Evolutionary conservation across 2,329 filamentous ascomycete species (phyloP).

Genomic region (Endocalyx cinctus): DNA sequence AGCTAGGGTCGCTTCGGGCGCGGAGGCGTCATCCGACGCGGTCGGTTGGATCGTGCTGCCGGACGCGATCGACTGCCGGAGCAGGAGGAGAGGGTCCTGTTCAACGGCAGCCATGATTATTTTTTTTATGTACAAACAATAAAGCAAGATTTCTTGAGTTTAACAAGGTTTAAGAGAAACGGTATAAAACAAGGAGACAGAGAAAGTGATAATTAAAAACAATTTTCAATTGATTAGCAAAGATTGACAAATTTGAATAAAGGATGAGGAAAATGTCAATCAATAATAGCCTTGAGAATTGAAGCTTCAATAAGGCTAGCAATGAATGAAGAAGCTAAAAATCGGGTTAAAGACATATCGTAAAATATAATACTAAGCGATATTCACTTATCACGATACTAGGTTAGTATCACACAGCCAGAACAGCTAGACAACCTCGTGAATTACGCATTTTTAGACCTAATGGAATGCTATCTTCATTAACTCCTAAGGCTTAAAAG

Average conservation of each 20-base stretch:
- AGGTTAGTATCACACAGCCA: too few species aligned
- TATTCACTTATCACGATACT: too few species aligned
- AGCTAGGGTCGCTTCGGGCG: constrained; percentile 61
- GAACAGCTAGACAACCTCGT: too few species aligned
- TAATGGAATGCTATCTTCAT: too few species aligned
- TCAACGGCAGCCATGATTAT: constrained; percentile 53
- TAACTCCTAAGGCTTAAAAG: too few species aligned
- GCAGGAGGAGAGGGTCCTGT: constrained; percentile 74
- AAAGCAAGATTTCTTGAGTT: constrained; percentile 79
- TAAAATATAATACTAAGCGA: too few species aligned
- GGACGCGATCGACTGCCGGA: constrained; percentile 77
- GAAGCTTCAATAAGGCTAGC: too few species aligned
- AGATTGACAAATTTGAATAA: background rate
- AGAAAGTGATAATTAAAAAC: too few species aligned
- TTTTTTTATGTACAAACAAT: constrained; percentile 68
- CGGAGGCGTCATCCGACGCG: constrained; percentile 60
- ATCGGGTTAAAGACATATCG: too few species aligned
- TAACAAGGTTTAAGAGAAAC: constrained; percentile 85
- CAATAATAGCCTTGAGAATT: background rate
- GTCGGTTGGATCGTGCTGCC: constrained; percentile 68
- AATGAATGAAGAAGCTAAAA: too few species aligned
- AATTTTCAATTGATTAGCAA: background rate
- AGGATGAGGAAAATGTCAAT: background rate
- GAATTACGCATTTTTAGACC: too few species aligned
- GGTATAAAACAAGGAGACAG: too few species aligned